Base-by-base conservation (phyloP, 2,329 filamentous ascomycete species). In the Venturia carpophila region DNA sequence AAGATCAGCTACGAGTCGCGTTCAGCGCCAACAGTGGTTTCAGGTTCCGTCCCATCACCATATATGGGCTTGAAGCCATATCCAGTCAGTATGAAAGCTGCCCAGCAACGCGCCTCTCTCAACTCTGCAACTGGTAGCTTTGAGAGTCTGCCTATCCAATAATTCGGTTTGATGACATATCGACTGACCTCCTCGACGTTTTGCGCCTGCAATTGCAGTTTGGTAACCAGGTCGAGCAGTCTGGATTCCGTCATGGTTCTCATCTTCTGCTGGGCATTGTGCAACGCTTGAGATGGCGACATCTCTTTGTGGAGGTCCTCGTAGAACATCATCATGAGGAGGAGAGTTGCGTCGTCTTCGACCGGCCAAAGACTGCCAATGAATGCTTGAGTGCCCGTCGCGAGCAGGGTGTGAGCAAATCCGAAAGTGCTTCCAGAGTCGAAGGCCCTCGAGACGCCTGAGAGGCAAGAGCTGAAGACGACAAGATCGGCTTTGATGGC, bases 321-420 rank as follows among this genome's bases (percentile, higher is more conserved):
- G 60, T 68, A 68, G 49, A 68, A 68, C 61, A 68, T 62, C 15
- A 67, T 62, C 66, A 68, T 67, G 30, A 67, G 42, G 2, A 68
- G 56, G 17, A 68, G 56, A 10, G 67, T 68, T 4, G 64, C 61
- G 6, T 37, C 41, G 19, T 68, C 67, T 21, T 68, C 56, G 37
- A 68, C 67, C 7, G 63, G 65, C 67, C 67, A 68, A 5, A 68
- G 64, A 56, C 66, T 67, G n/a, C 67, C 67, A 7, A 68, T 60
- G 41, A 68, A 68, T 10, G 64, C 64, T 19, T 56, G 49, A 1
- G 67, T 66, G 19, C 67, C 67, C 2, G 66, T 67, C 1, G 52
- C 64, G 13, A 68, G 66, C 2, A 68, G 41, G 13, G 64, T 64
- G 27, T 68, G 66, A 3, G 67, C 60, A 37, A 68, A 68, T 27